Base-by-base conservation (phyloP, 306 rosid species). In the Cucurbita maxima region DNA sequence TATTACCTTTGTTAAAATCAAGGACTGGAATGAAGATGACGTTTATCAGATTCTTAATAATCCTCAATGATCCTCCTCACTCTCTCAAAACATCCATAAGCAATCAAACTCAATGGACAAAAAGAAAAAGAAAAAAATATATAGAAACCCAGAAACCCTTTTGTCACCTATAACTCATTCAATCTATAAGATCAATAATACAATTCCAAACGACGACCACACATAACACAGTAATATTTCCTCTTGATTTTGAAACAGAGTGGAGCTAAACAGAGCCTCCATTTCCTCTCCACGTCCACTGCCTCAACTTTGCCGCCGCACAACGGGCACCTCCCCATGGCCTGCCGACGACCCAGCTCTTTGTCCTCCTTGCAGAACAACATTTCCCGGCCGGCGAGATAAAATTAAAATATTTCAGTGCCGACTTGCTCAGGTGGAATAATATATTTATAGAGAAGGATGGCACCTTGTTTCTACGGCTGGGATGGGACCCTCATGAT, bases 221-320 rank as follows among this genome's bases (percentile, higher is more conserved):
- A 93, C 6, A 79, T 77, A 60, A 96, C 76, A 38, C 97, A 93
- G 62, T 82, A 81, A 80, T 75, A 90, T 85, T 85, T 93, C 40
- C 96, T 76, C 88, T 87, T 90, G 85, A 88, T 76, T 80, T 84
- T 86, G 89, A 87, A 87, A 44, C 96, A 93, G 71, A 93, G 60
- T 15, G 97, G 94, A 50, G 88, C 76, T 48, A 84, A 83, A 41
- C 91, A 90, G 52, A 87, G 80, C 58, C 37, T 87, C 80, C 93
- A 80, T 72, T 83, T 82, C 19, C 82, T 82, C 81, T 93, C 97
- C 5, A 90, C 92, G 48, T 90, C 97, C 76, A 78, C 75, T 50
- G 87, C 94, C 64, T 86, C 81, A 22, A 93, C 98, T 62, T 93
- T 93, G 10, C 97, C 98, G 5, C 88, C 82, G 53, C 98, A 93